Conservation (phyloP, 805 yeast genomes). For the Blastobotrys muscicola region DNA sequence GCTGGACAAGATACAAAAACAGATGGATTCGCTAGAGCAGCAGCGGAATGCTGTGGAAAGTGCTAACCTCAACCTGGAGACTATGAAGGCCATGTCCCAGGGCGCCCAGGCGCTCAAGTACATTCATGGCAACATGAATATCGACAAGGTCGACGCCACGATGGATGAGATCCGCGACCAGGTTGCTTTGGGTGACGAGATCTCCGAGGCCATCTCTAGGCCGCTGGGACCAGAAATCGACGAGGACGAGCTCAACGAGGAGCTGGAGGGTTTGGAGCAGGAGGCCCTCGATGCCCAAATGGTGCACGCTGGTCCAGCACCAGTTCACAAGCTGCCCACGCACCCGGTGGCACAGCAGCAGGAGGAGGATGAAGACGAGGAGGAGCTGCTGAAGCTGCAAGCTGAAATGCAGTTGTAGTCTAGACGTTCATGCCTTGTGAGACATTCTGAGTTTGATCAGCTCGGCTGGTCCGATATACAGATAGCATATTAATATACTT, state of each 20-base stretch:
- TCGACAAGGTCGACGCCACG: slow-evolving; percentile 93
- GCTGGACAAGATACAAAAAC: slow-evolving; percentile 71
- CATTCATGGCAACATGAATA: slow-evolving; percentile 88
- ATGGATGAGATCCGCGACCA: slow-evolving; percentile 98
- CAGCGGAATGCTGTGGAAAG: slow-evolving; percentile 86
- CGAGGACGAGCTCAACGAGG: slow-evolving; percentile 92
- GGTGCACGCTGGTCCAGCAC: slow-evolving; percentile 37
- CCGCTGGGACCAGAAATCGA: slow-evolving; percentile 74
- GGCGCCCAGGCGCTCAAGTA: slow-evolving; percentile 96
- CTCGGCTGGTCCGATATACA: neutral
- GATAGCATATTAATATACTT: neutral
- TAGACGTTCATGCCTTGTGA: neutral
- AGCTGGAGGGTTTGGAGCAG: slow-evolving; percentile 77
- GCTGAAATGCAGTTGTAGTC: slow-evolving; percentile 34
- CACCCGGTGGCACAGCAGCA: slow-evolving; percentile 13
- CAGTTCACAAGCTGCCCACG: slow-evolving; percentile 26
- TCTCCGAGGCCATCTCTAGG: slow-evolving; percentile 90
- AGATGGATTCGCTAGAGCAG: slow-evolving; percentile 80
- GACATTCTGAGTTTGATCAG: neutral
- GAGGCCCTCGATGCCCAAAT: slow-evolving; percentile 60
- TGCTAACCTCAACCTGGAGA: slow-evolving; percentile 93
- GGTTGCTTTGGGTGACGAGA: slow-evolving; percentile 89
- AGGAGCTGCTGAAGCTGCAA: slow-evolving; percentile 34
- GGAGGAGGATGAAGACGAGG: slow-evolving; percentile 35
- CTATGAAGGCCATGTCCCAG: slow-evolving; percentile 97